A percentile compares a stretch with the other conserved stretches of the same genome.
Conservation (phyloP, 257 asterid genomes). For the Przewalskia tangutica region DNA sequence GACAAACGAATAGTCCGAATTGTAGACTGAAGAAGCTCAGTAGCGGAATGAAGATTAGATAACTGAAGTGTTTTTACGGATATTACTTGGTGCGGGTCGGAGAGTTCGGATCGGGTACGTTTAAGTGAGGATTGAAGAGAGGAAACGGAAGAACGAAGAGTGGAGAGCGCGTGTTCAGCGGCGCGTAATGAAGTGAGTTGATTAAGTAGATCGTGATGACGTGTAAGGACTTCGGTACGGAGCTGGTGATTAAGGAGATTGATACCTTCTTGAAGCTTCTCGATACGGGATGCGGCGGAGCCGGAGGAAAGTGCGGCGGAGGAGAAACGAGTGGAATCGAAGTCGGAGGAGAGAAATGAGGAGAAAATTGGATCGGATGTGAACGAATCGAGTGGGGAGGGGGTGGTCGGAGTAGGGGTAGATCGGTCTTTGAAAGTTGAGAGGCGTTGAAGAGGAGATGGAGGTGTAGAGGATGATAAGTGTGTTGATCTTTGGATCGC, state of each 20-base stretch:
- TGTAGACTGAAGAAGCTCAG: conserved; percentile 51
- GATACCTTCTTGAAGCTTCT: conserved; percentile 82
- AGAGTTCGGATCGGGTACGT: conserved; percentile 64
- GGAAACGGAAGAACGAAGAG: conserved; percentile 67
- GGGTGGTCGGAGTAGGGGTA: conserved; percentile 13
- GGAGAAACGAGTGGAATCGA: conserved; percentile 83
- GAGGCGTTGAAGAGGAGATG: conserved; percentile 67
- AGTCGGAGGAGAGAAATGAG: conserved; percentile 73
- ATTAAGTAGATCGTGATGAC: conserved; percentile 68
- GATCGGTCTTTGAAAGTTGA: conserved; percentile 48
- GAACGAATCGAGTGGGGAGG: conserved; percentile 47
- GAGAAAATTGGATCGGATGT: conserved; percentile 79
- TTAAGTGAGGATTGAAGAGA: conserved; percentile 70
- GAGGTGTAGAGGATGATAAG: background rate
- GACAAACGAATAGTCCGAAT: conserved; percentile 51
- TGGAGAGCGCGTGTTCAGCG: conserved; percentile 62
- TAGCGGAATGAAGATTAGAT: conserved; percentile 55
- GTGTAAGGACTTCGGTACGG: conserved; percentile 81
- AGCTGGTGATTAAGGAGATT: conserved; percentile 72
- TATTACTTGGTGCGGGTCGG: conserved; percentile 69
- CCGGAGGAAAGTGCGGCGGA: conserved; percentile 95
- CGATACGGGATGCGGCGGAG: conserved; percentile 90
- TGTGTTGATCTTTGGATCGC: conserved; percentile 31
- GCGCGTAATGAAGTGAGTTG: conserved; percentile 78
- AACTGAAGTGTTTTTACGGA: conserved; percentile 63